phyloP scores from a whole-genome alignment of 2,329 filamentous ascomycete species.

The Periconia macrospinosa region DNA sequence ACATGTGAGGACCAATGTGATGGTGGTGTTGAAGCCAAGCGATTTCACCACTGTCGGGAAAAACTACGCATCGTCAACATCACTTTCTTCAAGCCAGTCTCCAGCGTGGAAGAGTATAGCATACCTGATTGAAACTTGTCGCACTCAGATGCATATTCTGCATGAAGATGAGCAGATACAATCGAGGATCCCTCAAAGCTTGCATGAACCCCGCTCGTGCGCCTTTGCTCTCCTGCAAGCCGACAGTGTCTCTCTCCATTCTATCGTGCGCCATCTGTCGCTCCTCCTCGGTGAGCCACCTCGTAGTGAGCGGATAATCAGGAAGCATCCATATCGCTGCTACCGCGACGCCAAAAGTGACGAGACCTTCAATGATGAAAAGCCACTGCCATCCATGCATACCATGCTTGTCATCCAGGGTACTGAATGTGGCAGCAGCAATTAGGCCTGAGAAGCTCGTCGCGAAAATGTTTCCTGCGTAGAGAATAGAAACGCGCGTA shows the following conservation, averaged over 20 bases:
- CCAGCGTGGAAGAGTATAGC: slow-evolving; percentile 2
- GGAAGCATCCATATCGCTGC: slow-evolving; percentile 28
- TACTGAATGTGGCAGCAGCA: slow-evolving; percentile 37
- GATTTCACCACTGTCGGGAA: slow-evolving; percentile 37
- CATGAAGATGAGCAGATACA: slow-evolving; percentile 20
- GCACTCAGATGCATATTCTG: slow-evolving; percentile 19
- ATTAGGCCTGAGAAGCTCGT: slow-evolving; percentile 48
- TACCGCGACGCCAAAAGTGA: slow-evolving; percentile 27
- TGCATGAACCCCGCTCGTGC: slow-evolving; percentile 18
- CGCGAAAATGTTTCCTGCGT: slow-evolving; percentile 44
- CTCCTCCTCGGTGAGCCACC: slow-evolving; percentile 49
- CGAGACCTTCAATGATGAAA: slow-evolving; percentile 46
- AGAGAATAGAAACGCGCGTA: slow-evolving; percentile 36
- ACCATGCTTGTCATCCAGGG: slow-evolving; percentile 44
- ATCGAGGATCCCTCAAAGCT: slow-evolving; percentile 15
- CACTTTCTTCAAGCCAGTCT: slow-evolving; percentile 43
- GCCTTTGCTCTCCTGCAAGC: slow-evolving; percentile 23
- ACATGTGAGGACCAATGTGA: slow-evolving; percentile 30
- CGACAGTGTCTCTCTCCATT: slow-evolving; percentile 49
- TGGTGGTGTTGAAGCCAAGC: slow-evolving; percentile 32
- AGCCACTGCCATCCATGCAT: slow-evolving; percentile 48
- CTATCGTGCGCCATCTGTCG: slow-evolving; percentile 35
- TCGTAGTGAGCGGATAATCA: slow-evolving; percentile 35
- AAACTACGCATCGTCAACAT: slow-evolving; percentile 38
- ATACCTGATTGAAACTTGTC: slow-evolving; percentile 27